Base-by-base conservation (phyloP, 768 basidiomycete genomes). In the Boletales sp. region DNA sequence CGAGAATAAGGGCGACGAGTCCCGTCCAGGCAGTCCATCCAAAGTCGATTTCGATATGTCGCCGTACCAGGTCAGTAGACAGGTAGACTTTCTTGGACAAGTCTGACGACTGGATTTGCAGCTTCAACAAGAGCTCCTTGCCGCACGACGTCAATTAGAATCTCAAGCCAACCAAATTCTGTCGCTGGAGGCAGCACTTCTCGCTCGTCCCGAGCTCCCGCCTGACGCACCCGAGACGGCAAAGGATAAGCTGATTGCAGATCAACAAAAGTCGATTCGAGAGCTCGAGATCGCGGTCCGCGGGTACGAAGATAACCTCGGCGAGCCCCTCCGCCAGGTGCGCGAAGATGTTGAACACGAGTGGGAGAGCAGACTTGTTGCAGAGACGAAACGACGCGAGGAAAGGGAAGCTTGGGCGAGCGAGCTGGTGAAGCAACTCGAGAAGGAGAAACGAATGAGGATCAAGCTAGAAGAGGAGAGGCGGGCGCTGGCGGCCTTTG, bases 11-110 rank as follows among this genome's bases (percentile, higher is more conserved):
- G 82, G 81, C 41, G 83, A 82, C 48, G 86, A 87, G 45, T 86
- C 87, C 21, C 75, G 88, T 15, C 87, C 93, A 1, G 76, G 75
- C 7, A 94, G 91, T 67, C 94, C 94, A 0, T 79, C 79, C 47
- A 95, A 94, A 72, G 73, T 97, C 30, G 90, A 94, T 65, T 94
- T 92, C 58, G 89, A 93, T 62, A 83, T 89, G 82, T 82, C 88
- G 1, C 87, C 90, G 3, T 91, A 91, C 54, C 86, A 92, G 72
- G 86, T 87, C 40, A 29, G 65, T 57, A 11, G 2, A 17, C 21
- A 9, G 12, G 5, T 32, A 13, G n/a, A 3, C 40, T 15, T 39
- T 30, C 34, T 4, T 19, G 3, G 21, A 29, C 18, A 18, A 9
- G 34, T 41, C 29, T 42, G 15, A 44, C 36, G 7, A 40, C 42